A percentile compares a stretch with the other conserved stretches of the same genome.
Evolutionary conservation across 1,284 basidiomycete genomes (phyloP).

Genomic region (Tilletia indica): DNA sequence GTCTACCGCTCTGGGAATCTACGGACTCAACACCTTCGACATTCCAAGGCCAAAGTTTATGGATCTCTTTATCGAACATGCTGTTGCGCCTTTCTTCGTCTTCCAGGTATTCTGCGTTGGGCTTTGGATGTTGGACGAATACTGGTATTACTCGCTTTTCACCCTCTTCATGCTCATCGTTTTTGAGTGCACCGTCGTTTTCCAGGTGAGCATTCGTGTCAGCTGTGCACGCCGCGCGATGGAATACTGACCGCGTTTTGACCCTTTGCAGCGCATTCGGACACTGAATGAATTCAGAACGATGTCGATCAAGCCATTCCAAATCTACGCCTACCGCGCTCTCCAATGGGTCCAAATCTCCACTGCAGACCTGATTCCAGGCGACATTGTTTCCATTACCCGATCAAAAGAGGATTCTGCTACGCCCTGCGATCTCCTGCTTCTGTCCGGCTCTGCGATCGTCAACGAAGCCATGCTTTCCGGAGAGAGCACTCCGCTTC

Average conservation of each 20-base stretch:
- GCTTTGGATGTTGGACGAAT: constrained; percentile 55
- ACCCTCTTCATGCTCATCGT: constrained; percentile 55
- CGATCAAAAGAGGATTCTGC: constrained; percentile 55
- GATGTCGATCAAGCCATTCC: constrained; percentile 55
- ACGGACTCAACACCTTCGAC: constrained; percentile 50
- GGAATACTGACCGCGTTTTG: neutral
- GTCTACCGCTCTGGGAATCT: constrained; percentile 43
- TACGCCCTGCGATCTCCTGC: constrained; percentile 48
- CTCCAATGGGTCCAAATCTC: constrained; percentile 44
- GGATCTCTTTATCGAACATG: constrained; percentile 54
- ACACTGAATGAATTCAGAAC: constrained; percentile 55
- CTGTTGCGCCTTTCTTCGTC: constrained; percentile 55
- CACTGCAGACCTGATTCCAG: constrained; percentile 50
- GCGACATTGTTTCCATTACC: constrained; percentile 52
- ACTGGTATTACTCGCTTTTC: constrained; percentile 55
- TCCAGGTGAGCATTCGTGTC: constrained; percentile 20
- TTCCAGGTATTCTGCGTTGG: constrained; percentile 56
- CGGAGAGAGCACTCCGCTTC: constrained; percentile 53
- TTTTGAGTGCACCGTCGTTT: constrained; percentile 55
- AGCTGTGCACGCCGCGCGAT: neutral
- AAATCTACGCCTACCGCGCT: constrained; percentile 49
- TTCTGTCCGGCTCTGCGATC: constrained; percentile 47
- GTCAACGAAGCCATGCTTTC: constrained; percentile 56
- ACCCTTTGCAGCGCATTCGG: constrained; percentile 46
- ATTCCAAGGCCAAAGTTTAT: constrained; percentile 52